These are phyloP conservation scores for Saturnispora dispora DNA, from an alignment of 805 yeast species.

Conservation along the genomic window DNA sequence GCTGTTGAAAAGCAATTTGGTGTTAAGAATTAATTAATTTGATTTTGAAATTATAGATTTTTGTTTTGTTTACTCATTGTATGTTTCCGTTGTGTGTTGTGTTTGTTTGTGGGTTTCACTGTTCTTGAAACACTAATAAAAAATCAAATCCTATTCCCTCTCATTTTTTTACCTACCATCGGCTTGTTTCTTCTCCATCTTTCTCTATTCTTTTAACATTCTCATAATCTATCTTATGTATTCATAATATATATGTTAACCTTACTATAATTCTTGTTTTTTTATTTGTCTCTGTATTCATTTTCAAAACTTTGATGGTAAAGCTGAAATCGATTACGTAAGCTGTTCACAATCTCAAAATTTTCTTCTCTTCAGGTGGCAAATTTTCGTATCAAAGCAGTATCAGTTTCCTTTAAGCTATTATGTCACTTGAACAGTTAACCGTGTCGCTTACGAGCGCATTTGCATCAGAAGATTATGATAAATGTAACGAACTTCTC, in stretches of 20 bases:
- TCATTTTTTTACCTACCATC: neutral
- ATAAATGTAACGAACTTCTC: slow-evolving; percentile 49
- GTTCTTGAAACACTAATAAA: neutral
- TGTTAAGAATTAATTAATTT: slow-evolving; percentile 23
- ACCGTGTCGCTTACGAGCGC: slow-evolving; percentile 60
- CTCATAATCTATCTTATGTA: neutral
- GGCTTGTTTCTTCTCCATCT: neutral
- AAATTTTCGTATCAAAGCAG: neutral
- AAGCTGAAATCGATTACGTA: neutral
- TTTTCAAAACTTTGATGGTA: neutral
- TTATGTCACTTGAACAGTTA: slow-evolving; percentile 56
- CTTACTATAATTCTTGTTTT: neutral
- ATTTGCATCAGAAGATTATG: slow-evolving; percentile 55
- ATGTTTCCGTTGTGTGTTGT: neutral
- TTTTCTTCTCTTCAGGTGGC: neutral
- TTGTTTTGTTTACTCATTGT: neutral
- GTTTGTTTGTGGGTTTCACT: neutral
- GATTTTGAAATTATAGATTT: neutral
- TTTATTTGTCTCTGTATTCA: neutral
- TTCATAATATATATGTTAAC: neutral
- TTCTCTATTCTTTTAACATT: neutral
- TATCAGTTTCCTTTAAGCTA: neutral
- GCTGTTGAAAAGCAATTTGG: slow-evolving; percentile 46
- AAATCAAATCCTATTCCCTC: neutral
- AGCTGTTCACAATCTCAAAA: neutral